These are phyloP conservation scores for Zymoseptoria tritici DNA, from an alignment of 2,329 filamentous ascomycete species.

Conservation along the genomic window DNA sequence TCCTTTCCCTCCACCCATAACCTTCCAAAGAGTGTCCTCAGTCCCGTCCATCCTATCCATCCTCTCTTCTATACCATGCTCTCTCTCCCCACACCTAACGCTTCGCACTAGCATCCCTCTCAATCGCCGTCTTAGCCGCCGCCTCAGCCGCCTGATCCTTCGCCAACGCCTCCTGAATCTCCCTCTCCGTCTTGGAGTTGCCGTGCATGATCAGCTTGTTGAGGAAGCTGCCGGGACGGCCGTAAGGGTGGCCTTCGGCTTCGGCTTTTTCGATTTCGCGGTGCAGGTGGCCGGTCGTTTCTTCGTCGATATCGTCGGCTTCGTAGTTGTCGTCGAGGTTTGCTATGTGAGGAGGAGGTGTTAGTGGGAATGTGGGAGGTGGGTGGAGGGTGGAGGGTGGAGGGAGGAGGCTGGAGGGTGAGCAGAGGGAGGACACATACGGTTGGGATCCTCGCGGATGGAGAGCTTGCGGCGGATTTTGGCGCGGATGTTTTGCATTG, in stretches of 20 bases:
- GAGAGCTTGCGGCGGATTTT: conserved; percentile 33
- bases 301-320: conserved; percentile 31
- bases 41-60: too few species aligned
- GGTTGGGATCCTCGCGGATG: conserved; percentile 30
- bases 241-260: conserved; percentile 24
- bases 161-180: conserved; percentile 19
- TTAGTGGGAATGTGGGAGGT: conserved; percentile 1
- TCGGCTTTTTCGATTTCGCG: conserved; percentile 31
- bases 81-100: background rate
- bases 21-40: too few species aligned
- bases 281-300: conserved; percentile 31
- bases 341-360: conserved; percentile 3
- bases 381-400: background rate
- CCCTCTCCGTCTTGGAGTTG: conserved; percentile 35
- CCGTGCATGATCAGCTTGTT: conserved; percentile 33
- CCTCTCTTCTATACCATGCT: too few species aligned
- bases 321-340: conserved; percentile 27
- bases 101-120: background rate
- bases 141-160: conserved; percentile 4
- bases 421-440: conserved; percentile 12
- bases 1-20: too few species aligned
- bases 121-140: background rate
- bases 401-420: background rate
- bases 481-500: conserved; percentile 30
- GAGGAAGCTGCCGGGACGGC: conserved; percentile 31